Conservation (phyloP, 2,329 filamentous ascomycete species). For the Fusarium siculi region DNA sequence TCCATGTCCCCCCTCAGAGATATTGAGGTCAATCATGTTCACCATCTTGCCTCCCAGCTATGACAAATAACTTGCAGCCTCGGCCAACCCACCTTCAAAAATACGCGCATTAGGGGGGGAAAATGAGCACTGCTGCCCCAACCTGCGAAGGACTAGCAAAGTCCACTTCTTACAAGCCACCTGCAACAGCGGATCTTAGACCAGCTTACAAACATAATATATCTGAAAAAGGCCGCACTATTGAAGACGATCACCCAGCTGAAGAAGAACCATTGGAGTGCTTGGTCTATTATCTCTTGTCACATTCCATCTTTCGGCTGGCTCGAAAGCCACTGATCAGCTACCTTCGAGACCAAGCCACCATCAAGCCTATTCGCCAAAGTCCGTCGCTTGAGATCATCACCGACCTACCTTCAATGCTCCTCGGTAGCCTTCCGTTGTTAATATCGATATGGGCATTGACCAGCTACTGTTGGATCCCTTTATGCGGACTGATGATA, state of each 20-base stretch:
- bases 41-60: not conserved
- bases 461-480: constrained; percentile 35
- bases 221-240: not conserved
- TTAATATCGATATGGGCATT: constrained; percentile 29
- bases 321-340: constrained; percentile 20
- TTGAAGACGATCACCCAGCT: constrained; percentile 1
- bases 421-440: constrained; percentile 24
- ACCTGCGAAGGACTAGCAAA: not conserved
- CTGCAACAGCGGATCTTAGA: not conserved
- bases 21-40: not conserved
- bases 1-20: not conserved
- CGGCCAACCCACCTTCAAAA: not conserved
- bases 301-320: constrained; percentile 31
- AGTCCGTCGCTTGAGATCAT: constrained; percentile 25
- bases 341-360: constrained; percentile 26
- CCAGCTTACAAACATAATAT: not conserved
- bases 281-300: constrained; percentile 9
- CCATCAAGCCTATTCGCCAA: constrained; percentile 22
- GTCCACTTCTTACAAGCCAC: not conserved
- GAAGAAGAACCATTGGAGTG: constrained; percentile 26
- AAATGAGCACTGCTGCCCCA: not conserved
- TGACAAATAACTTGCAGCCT: not conserved
- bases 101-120: not conserved
- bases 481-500: constrained; percentile 30
- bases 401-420: constrained; percentile 28